Conservation (phyloP, 2,329 filamentous ascomycete genomes). For the Apiospora malaysiana region DNA sequence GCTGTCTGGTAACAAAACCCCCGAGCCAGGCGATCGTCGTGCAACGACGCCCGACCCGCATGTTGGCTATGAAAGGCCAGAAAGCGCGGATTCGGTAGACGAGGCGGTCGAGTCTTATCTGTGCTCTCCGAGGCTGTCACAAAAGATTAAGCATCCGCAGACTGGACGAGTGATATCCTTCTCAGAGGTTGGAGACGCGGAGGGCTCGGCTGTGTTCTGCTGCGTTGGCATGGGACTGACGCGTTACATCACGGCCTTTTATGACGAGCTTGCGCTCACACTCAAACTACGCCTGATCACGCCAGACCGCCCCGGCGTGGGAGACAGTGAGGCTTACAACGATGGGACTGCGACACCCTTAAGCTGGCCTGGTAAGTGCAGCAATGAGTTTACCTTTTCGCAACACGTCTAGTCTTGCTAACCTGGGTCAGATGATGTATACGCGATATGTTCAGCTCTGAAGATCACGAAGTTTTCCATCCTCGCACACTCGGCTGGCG, state of each 20-base stretch:
- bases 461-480: constrained; percentile 97
- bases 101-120: constrained; percentile 87
- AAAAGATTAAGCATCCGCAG: constrained; percentile 85
- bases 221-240: constrained; percentile 98
- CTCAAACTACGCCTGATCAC: constrained; percentile 91
- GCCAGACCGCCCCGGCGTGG: constrained; percentile 90
- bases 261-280: constrained; percentile 90
- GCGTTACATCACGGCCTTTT: constrained; percentile 94
- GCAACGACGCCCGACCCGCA: constrained; percentile 46
- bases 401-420: neutral
- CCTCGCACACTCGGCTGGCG: constrained; percentile 92
- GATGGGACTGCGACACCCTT: constrained; percentile 86
- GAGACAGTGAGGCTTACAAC: constrained; percentile 84
- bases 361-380: constrained; percentile 83
- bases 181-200: constrained; percentile 92
- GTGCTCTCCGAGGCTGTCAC: constrained; percentile 80
- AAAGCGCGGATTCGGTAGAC: constrained; percentile 85
- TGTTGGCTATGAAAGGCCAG: constrained; percentile 72
- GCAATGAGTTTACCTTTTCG: neutral
- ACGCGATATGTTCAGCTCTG: constrained; percentile 88
- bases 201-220: constrained; percentile 91
- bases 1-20: constrained; percentile 53
- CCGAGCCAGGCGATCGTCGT: constrained; percentile 35
- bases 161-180: constrained; percentile 91
- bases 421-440: constrained; percentile 70